A percentile compares a stretch with the other conserved stretches of the same genome.
phyloP scores from a whole-genome alignment of 1,284 basidiomycete species.

The Xerocomus nothofagi region DNA sequence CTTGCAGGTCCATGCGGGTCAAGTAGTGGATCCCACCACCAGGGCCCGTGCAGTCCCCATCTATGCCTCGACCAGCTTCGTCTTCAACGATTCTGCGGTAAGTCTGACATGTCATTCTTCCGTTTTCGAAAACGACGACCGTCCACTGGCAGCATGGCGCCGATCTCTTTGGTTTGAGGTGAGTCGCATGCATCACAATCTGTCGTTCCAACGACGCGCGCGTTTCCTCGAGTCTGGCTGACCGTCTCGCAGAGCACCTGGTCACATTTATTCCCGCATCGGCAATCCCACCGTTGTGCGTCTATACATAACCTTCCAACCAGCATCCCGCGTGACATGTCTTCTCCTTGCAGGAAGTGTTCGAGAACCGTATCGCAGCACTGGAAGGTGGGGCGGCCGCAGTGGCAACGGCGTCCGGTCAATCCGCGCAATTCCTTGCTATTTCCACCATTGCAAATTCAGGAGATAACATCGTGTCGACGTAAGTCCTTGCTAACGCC shows the following conservation, averaged over 20 bases:
- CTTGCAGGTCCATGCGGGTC: conserved; percentile 82
- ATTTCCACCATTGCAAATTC: conserved; percentile 61
- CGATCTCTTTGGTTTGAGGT: conserved; percentile 78
- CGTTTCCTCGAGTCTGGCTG: background rate
- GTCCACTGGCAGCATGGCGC: conserved; percentile 63
- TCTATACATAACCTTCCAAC: conserved; percentile 11
- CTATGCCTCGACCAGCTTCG: conserved; percentile 76
- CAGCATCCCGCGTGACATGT: background rate
- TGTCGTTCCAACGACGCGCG: too few relatives aligned
- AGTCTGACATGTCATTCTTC: conserved; percentile 4
- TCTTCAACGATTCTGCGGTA: conserved; percentile 78
- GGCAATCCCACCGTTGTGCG: conserved; percentile 82
- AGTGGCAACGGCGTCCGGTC: conserved; percentile 77
- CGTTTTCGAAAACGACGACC: background rate
- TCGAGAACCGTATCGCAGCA: conserved; percentile 83
- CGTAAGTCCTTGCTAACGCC: conserved; percentile 39
- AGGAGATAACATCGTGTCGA: conserved; percentile 84
- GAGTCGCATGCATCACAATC: conserved; percentile 8
- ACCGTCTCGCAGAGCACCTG: conserved; percentile 47
- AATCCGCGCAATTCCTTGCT: conserved; percentile 82
- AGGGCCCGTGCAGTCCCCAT: conserved; percentile 84
- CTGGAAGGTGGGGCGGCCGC: conserved; percentile 83
- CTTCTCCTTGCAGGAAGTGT: conserved; percentile 57
- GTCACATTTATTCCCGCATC: conserved; percentile 79
- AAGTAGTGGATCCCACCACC: conserved; percentile 67